Conservation (phyloP, 768 basidiomycete species). For the Xerocomus brunneocitrinus region DNA sequence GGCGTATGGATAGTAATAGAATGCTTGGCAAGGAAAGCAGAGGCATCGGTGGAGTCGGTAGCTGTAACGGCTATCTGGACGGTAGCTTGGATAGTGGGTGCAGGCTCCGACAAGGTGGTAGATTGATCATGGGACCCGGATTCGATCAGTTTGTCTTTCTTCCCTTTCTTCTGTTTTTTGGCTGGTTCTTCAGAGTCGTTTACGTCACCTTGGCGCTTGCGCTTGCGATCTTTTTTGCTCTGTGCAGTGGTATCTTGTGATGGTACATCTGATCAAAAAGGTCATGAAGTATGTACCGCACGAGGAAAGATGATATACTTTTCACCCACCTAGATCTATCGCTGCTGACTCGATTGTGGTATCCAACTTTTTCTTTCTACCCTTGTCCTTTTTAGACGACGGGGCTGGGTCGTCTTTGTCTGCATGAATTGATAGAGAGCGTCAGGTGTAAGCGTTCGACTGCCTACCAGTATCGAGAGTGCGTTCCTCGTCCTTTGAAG, state of each 20-base stretch:
- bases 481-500: neutral
- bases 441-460: neutral
- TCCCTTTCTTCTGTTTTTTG: constrained; percentile 29
- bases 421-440: neutral
- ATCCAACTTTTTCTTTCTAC: neutral
- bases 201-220: constrained; percentile 16
- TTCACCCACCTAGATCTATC: neutral
- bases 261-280: neutral
- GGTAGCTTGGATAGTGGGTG: constrained; percentile 9
- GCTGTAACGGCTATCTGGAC: constrained; percentile 11
- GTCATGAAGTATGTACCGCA: neutral
- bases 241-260: constrained; percentile 5
- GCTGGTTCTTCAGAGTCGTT: constrained; percentile 5
- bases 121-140: neutral
- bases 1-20: constrained; percentile 67
- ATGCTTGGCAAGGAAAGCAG: constrained; percentile 67
- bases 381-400: neutral
- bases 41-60: constrained; percentile 36
- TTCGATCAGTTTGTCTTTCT: constrained; percentile 9
- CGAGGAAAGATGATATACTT: neutral
- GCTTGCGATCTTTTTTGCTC: constrained; percentile 24
- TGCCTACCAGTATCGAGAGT: neutral
- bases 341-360: too few relatives aligned
- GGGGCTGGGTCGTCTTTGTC: neutral
- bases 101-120: neutral